Evolutionary conservation across 495 filamentous ascomycete species (phyloP).

Genomic region (Annulohypoxylon bovei): DNA sequence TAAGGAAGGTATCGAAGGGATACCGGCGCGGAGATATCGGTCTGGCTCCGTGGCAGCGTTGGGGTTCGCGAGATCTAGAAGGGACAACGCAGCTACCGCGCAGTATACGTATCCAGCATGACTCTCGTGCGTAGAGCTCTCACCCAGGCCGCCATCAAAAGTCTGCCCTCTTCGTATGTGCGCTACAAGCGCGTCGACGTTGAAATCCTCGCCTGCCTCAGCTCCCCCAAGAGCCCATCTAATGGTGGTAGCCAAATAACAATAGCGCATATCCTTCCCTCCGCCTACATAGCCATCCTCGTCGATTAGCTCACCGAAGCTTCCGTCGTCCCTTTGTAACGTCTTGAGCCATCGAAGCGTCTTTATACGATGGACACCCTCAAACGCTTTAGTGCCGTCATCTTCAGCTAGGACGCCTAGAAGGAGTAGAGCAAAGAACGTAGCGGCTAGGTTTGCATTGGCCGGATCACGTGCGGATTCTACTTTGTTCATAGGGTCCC

Average conservation of each 20-base stretch:
- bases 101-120: constrained; percentile 94
- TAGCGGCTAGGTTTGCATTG: constrained; percentile 84
- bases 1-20: constrained; percentile 48
- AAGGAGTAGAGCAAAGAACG: constrained; percentile 83
- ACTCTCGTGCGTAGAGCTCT: constrained; percentile 82
- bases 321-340: constrained; percentile 85
- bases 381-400: constrained; percentile 56
- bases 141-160: constrained; percentile 90
- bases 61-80: constrained; percentile 63
- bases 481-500: constrained; percentile 46
- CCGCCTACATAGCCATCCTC: constrained; percentile 71
- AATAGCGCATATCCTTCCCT: constrained; percentile 85
- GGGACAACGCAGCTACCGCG: constrained; percentile 76
- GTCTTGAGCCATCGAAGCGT: constrained; percentile 77
- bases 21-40: constrained; percentile 46
- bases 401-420: constrained; percentile 81
- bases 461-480: constrained; percentile 68
- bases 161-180: constrained; percentile 82
- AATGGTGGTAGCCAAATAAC: constrained; percentile 82
- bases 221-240: constrained; percentile 81
- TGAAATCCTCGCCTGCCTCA: constrained; percentile 73
- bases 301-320: constrained; percentile 85
- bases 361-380: constrained; percentile 69
- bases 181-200: constrained; percentile 71
- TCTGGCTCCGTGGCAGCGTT: constrained; percentile 43